Percentiles rank a stretch among this genome's conserved stretches.
Conservation (phyloP, 768 basidiomycete species). For the Plicaturopsis crispa region DNA sequence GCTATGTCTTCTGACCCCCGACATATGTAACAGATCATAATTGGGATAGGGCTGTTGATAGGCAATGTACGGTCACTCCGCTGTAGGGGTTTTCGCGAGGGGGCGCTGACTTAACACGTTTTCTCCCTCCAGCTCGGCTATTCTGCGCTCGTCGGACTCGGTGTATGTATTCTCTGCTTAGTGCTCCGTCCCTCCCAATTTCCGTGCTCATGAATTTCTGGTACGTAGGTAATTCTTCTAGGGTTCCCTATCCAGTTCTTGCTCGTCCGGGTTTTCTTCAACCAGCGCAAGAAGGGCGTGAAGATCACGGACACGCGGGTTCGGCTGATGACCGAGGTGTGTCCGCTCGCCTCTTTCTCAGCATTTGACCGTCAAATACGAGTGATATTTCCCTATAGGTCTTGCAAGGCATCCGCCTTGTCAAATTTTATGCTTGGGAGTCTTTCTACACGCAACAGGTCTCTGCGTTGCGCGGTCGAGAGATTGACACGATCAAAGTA, state of each 20-base stretch:
- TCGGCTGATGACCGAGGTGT: constrained; percentile 51
- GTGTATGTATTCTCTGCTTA: constrained; percentile 18
- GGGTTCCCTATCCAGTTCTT: constrained; percentile 53
- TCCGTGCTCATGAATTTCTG: constrained; percentile 6
- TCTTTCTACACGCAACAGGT: constrained; percentile 38
- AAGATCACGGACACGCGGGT: constrained; percentile 63
- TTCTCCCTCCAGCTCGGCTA: constrained; percentile 42
- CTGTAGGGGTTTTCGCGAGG: no score
- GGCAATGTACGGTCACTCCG: constrained; percentile 36
- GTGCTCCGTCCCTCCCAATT: neutral
- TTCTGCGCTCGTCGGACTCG: constrained; percentile 62
- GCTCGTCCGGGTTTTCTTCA: constrained; percentile 45
- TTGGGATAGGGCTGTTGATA: constrained; percentile 57
- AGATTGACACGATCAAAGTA: constrained; percentile 30
- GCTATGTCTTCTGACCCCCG: neutral
- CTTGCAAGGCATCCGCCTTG: constrained; percentile 57
- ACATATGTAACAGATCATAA: constrained; percentile 29
- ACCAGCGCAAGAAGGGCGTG: constrained; percentile 46
- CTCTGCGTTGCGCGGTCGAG: constrained; percentile 27
- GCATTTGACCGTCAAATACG: neutral
- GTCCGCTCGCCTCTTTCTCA: neutral
- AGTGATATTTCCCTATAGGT: constrained; percentile 28
- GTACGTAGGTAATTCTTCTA: constrained; percentile 36
- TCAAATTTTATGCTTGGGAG: constrained; percentile 63
- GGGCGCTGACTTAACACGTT: neutral